Evolutionary conservation across 371 early-diverging fungal genomes (phyloP), one percentile per base, ranked within the genome.

Genomic region (Nematocida homosporus): DNA sequence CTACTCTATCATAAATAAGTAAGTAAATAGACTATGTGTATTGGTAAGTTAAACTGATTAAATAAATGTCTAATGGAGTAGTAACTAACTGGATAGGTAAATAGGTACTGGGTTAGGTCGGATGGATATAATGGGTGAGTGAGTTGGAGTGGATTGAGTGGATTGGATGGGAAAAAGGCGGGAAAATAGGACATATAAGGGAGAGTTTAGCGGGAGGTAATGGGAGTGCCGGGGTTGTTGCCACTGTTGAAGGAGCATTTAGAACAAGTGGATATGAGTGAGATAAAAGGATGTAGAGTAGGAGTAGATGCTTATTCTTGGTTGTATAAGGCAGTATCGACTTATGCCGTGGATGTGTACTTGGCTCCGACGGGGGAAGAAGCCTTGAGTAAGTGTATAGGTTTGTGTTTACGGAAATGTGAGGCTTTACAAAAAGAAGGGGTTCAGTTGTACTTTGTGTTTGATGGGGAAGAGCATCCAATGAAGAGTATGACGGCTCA

Each of bases 381-480:
- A 1, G 42, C 56, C 5, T 78, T 80, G 25, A 61, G 38, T 3
- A 66, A 63, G 50, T 78, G 83, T 51, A 34, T 81, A 6, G 18
- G 6, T n/a, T 35, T 81, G 34, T 78, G 81, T 44, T 42, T 65
- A 10, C 41, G 42, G 23, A 83, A 79, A 60, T 61, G 81, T 48
- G 64, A 78, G 55, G 27, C 47, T 6, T 78, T 84, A 13, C 23
- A 40, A 29, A 56, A 50, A 2, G 29, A 77, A 23, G 76, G 77
- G 0, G 66, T 96, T 20, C 86, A 75, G 23, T 95, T 95, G 4
- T 61, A 79, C 0, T 78, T 97, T 53, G 97, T 98, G 2, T 95
- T 98, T 85, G 97, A 98, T 81, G 99, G 99, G 32, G 91, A 90
- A 16, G 83, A 83, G 44, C 84, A 95, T 5, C 93, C 93, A 0